Evolutionary conservation across 2,329 filamentous ascomycete species (phyloP), one percentile per base, ranked within the genome.

Genomic region (Fusarium staphyleae): DNA sequence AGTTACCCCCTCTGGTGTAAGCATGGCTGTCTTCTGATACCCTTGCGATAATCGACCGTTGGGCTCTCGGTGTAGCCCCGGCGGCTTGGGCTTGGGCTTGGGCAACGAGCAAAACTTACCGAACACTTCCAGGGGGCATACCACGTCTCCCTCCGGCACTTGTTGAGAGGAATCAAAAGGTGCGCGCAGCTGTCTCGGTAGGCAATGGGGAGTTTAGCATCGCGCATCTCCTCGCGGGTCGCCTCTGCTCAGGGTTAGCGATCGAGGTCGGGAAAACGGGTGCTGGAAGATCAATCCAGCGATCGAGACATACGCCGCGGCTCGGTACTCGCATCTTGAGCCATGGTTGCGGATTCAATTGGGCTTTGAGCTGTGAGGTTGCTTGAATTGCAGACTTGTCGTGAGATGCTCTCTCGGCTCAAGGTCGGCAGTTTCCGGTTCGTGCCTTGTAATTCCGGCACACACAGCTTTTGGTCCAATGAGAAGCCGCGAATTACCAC

Each of bases 51-150:
- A 26, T 55, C 49, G 40, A 7, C 30, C 8, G 37, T 39, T 51
- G 46, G 47, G 41, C 14, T 19, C 47, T 58, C 42, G 57, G 35
- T 48, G 57, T 39, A 35, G 48, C 34, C 42, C 15, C 34, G 48
- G 18, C 18, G 16, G 35, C 42, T 35, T 37, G 34, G 36, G 44
- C 14, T 61, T 28, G 44, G 28, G 32, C 32, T 42, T 30, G 52
- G 54, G 26, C 14, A 36, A 54, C 29, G 11, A n/a, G 36, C 35
- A 39, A 45, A 22, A 55, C 88, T 67, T 84, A 98, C 95, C 84
- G 90, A 86, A 77, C 95, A 99, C 83, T 96, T 97, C 95, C 95
- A 99, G 14, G 93, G 93, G 69, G 97, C 79, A 76, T 96, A 99
- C 81, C 89, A 98, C 60, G 91, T 89, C 67, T 96, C 88, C 77